Base-by-base conservation (phyloP, 176 grass and related monocot genomes). In the Juncus effusus region DNA sequence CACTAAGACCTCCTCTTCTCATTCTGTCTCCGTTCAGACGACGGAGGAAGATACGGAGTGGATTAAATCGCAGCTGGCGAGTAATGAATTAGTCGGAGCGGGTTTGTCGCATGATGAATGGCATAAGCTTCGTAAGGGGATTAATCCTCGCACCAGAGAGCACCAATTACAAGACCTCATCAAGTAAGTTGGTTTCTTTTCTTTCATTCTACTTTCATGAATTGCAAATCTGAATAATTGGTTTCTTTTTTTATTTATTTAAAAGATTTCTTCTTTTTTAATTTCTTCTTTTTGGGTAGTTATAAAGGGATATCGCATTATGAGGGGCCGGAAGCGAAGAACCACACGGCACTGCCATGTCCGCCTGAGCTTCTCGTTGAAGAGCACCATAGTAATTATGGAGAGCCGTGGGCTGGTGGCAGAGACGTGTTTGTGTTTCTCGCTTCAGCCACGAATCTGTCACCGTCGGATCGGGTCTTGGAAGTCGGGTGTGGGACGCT, bases 371-470 rank as follows among this genome's bases (percentile, higher is more conserved):
- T 97, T 38, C 82, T 97, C 6, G 93, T 97, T 4, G 93, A 97
- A 64, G 93, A 97, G 80, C 93, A 97, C 77, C 93, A 97, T 66
- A 97, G 93, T 45, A 97, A 97, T 56, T 97, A 97, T 15, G 85
- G 93, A 2, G 93, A 97, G 52, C 88, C 93, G 0, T 92, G 93
- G 93, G 93, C 93, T 0, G 88, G 93, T 9, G 93, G 92, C 50
- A 87, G 88, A 0, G 85, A 92, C 4, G 75, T 97, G 13, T 97
- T 97, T 1, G 88, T 92, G 60, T 97, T 97, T 68, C 88, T 97
- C 39, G 82, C 85, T 1, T 81, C 84, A 1, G 68, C 88, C 8
- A 69, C 80, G 0, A 70, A 49, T 4, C 88, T 97, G 38, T 12
- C 57, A 1, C 80, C 85, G 13, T 62, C 67, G 42, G 88, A 89